Base-by-base conservation (phyloP, 129 eudicot species). In the Arctium minus region DNA sequence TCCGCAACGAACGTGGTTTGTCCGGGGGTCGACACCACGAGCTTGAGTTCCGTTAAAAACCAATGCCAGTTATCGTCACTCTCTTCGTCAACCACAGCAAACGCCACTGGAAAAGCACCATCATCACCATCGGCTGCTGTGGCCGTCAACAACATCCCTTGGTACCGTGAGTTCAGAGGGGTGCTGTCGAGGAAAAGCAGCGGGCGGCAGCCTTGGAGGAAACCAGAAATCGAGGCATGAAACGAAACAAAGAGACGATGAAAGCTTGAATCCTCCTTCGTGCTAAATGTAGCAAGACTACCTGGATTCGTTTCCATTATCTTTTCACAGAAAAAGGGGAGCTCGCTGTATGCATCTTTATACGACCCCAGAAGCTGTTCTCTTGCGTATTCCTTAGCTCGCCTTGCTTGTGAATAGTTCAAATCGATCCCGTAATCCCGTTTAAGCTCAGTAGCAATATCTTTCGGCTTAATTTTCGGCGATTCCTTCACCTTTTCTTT, bases 91-190 rank as follows among this genome's bases (percentile, higher is more conserved):
- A 90, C 90, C 40, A 90, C 86, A 8, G 94, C 94, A 44, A 88
- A 90, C 37, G 94, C 90, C 81, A 90, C 88, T 10, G 94, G 94
- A 73, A 90, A 90, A 31, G 82, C 84, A 17, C 84, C 89, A 22
- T 90, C 94, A 72, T 90, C 84, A 30, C 94, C 94, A 70, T 90
- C 94, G 0, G 90, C 91, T 4, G 94, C 89, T 32, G 89, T 86
- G 39, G 94, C 94, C 70, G 90, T 88, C 82, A 90, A 69, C 65
- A 90, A 72, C 85, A 81, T 85, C 29, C 94, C 94, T 78, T 90
- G 91, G 86, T 90, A 90, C 3, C 90, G 84, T 0, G 94, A 90
- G 71, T 88, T 88, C 75, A 90, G 60, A 8, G 88, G 88, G 5
- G 87, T 84, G 77, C 88, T 79, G 48, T 90, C 89, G 0, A 90